Percentiles rank a stretch among this genome's conserved stretches.
phyloP scores from a whole-genome alignment of 192 early-diverging fungal genomes.

The Umbelopsis sp. region DNA sequence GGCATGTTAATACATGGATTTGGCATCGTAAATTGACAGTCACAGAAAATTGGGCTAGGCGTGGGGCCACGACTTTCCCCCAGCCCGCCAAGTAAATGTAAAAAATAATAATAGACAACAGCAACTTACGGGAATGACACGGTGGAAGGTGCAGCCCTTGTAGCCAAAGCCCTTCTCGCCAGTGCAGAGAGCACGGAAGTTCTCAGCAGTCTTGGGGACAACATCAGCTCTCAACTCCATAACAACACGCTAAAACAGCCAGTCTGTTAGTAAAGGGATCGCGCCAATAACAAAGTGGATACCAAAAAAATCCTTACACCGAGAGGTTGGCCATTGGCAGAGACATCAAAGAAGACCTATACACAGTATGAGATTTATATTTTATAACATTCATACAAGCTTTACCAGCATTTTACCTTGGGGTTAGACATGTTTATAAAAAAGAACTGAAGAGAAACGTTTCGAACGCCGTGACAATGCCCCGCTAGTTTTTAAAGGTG shows the following conservation, averaged over 20 bases:
- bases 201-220: slow-evolving; percentile 85
- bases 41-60: not conserved
- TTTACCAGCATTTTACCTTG: not conserved
- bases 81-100: not conserved
- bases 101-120: not conserved
- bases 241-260: slow-evolving; percentile 45
- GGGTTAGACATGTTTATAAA: slow-evolving; percentile 28
- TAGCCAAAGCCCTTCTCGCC: slow-evolving; percentile 91
- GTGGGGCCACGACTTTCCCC: not conserved
- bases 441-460: slow-evolving; percentile 18
- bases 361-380: not conserved
- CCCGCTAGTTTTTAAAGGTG: slow-evolving; percentile 10
- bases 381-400: not conserved
- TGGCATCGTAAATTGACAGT: not conserved
- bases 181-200: slow-evolving; percentile 98
- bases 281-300: not conserved
- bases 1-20: no score
- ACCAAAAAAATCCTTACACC: slow-evolving; percentile 44
- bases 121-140: slow-evolving; percentile 62
- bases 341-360: slow-evolving; percentile 71
- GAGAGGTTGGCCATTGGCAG: slow-evolving; percentile 45
- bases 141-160: slow-evolving; percentile 78
- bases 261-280: not conserved
- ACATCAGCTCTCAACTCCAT: slow-evolving; percentile 72
- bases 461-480: slow-evolving; percentile 12